Evolutionary conservation across 176 grass and related monocot genomes (phyloP).

Genomic region (Zea luxurians): DNA sequence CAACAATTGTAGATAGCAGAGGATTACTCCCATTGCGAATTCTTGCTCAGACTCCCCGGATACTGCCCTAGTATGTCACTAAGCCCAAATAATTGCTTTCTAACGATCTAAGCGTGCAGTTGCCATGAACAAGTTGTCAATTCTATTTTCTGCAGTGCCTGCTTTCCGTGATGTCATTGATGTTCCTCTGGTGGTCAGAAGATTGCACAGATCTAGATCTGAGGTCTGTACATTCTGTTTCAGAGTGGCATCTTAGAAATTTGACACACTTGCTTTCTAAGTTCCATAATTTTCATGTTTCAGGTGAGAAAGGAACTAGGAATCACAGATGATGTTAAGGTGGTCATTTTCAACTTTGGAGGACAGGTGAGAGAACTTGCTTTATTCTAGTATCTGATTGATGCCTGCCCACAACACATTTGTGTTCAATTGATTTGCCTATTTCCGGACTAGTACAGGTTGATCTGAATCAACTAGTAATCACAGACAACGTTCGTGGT

Average conservation of each 20-base stretch:
- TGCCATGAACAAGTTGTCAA: conserved; percentile 20
- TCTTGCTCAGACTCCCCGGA: conserved; percentile 93
- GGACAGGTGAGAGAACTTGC: conserved; percentile 62
- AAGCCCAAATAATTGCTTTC: conserved; percentile 6
- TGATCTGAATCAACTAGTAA: not conserved
- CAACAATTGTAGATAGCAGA: conserved; percentile 76
- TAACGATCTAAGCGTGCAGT: not conserved
- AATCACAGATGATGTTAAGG: conserved; percentile 83
- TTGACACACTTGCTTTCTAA: conserved; percentile 19
- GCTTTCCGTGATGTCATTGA: conserved; percentile 95
- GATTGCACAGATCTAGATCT: conserved; percentile 71
- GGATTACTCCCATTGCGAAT: conserved; percentile 92
- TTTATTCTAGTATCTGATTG: not conserved
- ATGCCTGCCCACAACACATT: not conserved
- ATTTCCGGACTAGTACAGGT: not conserved
- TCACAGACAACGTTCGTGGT: not conserved
- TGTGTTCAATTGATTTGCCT: not conserved
- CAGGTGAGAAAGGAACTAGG: conserved; percentile 85
- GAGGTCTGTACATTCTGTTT: conserved; percentile 53
- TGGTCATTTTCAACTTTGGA: conserved; percentile 97
- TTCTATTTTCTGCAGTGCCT: conserved; percentile 67
- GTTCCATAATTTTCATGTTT: conserved; percentile 34
- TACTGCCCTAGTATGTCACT: conserved; percentile 88
- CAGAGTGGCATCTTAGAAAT: not conserved
- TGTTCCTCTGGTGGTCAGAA: conserved; percentile 91